A percentile compares a stretch with the other conserved stretches of the same genome.
phyloP scores from a whole-genome alignment of 805 yeast species.

The Pichia paraexigua region DNA sequence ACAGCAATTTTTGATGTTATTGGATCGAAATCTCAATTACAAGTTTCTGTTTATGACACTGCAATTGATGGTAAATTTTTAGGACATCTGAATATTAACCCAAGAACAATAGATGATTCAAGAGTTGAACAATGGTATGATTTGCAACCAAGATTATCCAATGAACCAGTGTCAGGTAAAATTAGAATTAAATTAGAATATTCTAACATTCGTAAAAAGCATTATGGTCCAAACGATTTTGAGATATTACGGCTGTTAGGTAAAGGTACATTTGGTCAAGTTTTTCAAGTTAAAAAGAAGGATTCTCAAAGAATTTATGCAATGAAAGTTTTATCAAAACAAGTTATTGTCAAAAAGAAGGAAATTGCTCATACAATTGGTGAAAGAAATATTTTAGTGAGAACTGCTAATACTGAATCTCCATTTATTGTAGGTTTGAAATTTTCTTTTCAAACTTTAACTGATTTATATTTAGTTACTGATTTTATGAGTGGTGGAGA shows the following conservation, averaged over 20 bases:
- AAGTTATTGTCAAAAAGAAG: constrained; percentile 91
- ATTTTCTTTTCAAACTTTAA: constrained; percentile 92
- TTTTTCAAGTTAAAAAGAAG: constrained; percentile 86
- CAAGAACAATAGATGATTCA: constrained; percentile 42
- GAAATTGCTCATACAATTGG: constrained; percentile 98
- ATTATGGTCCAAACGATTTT: constrained; percentile 90
- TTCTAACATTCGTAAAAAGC: constrained; percentile 58
- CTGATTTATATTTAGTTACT: constrained; percentile 86
- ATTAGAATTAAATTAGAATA: constrained; percentile 71
- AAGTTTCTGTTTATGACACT: constrained; percentile 86
- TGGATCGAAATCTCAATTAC: constrained; percentile 75
- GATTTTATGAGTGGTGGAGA: constrained; percentile 99
- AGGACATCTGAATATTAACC: constrained; percentile 74
- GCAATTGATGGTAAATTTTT: constrained; percentile 72
- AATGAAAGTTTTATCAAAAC: constrained; percentile 92
- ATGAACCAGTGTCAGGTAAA: constrained; percentile 72
- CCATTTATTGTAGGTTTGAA: constrained; percentile 95
- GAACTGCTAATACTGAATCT: constrained; percentile 68
- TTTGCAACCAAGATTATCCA: constrained; percentile 63
- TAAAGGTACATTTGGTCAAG: constrained; percentile 97
- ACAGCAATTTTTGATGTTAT: constrained; percentile 89
- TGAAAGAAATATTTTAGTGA: constrained; percentile 87
- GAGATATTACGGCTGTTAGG: constrained; percentile 87
- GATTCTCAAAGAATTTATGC: constrained; percentile 92
- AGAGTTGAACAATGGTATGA: constrained; percentile 63